Evolutionary conservation across 2,329 filamentous ascomycete genomes (phyloP), one percentile per base, ranked within the genome.

Genomic region (Dothistroma pini): DNA sequence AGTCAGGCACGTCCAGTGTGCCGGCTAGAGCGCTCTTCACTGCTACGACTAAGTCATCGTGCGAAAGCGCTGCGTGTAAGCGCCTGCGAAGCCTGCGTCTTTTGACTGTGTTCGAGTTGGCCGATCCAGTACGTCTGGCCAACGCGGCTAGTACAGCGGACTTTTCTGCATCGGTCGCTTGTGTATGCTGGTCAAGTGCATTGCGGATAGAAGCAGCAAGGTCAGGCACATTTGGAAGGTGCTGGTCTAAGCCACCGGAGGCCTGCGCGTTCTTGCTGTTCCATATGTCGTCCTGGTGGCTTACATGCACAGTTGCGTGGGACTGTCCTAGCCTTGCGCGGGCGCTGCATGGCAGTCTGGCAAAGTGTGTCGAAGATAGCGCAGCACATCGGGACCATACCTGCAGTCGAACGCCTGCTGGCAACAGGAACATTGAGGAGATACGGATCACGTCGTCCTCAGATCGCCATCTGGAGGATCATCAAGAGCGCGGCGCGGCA

Each of bases 341-440:
- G 41, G 41, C n/a, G 41, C 41, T 44, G 41, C 16, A 56, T 29
- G 29, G 31, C 32, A 12, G 32, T 32, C 29, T 47, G 21, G 14
- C 21, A n/a, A 32, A 7, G 44, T 29, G 22, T 25, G 7, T 32
- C 6, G 44, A 22, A 38, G 4, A 54, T 10, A 29, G 5, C 21
- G 31, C 29, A 51, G 52, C 41, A 32, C 50, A 59, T 29, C 54
- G 7, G 10, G 58, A 50, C 47, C 54, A 51, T 38, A 63, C 31
- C 25, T 63, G 61, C 32, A 50, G 19, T 48, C 61, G 61, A 41
- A 58, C 14, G 14, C 50, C 34, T 7, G 61, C 47, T 12, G 61
- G 58, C 41, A 63, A 53, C 21, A 49, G 35, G 56, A 63, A 53
- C 41, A 60, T 48, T 51, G 58, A 54, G 44, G 55, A 50, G 34